Evolutionary conservation across 441 rosid genomes (phyloP).

Genomic region (Corymbia citriodora): DNA sequence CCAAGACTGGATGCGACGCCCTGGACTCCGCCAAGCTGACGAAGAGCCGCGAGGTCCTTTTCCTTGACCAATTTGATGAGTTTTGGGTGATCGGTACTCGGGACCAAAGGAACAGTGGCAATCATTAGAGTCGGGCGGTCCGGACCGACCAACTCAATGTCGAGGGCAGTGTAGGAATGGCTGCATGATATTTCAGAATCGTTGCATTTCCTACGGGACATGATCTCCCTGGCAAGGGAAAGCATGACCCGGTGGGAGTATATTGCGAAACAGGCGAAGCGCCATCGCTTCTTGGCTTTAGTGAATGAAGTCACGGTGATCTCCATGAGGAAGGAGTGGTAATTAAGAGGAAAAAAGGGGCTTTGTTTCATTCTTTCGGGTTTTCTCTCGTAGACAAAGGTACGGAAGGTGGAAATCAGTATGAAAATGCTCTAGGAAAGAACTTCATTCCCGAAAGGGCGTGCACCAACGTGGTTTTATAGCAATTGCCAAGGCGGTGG

Average conservation of each 20-base stretch:
- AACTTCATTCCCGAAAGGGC: not conserved
- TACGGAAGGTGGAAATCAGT: not conserved
- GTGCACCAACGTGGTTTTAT: not conserved
- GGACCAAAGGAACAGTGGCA: not conserved
- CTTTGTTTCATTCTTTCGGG: not conserved
- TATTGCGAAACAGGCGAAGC: slow-evolving; percentile 45
- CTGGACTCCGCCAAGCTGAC: not conserved
- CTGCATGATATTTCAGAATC: not conserved
- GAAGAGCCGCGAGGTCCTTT: not conserved
- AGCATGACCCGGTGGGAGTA: slow-evolving; percentile 47
- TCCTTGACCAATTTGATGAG: not conserved
- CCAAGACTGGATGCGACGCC: not conserved
- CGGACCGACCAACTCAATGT: rapidly evolving
- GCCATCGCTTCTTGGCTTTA: slow-evolving; percentile 63
- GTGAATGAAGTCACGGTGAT: slow-evolving; percentile 26
- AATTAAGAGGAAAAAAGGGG: slow-evolving; percentile 1
- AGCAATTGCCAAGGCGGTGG: not conserved
- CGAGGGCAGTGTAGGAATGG: not conserved
- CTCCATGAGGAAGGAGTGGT: slow-evolving; percentile 18
- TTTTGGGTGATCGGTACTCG: not conserved
- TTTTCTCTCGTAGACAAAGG: not conserved
- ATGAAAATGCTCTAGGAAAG: not conserved
- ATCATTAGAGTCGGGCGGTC: not conserved
- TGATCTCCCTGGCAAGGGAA: slow-evolving; percentile 36
- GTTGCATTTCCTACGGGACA: slow-evolving; percentile 10